Percentiles rank a stretch among this genome's conserved stretches.
phyloP scores from a whole-genome alignment of 2,329 filamentous ascomycete species.

The Hymenoscyphus fraxineus region DNA sequence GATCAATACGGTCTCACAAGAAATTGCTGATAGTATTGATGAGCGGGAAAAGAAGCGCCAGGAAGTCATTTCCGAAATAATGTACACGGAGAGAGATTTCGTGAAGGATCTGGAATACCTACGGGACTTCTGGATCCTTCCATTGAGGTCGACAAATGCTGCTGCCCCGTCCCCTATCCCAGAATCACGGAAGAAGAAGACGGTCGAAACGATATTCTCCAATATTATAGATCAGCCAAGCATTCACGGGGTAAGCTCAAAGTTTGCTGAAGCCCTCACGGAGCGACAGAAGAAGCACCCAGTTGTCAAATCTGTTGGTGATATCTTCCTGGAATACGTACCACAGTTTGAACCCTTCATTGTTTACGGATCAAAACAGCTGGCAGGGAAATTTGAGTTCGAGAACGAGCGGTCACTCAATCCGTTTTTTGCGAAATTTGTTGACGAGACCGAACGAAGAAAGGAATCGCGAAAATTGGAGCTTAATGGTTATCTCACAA shows the following conservation, averaged over 20 bases:
- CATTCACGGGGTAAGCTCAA: conserved; percentile 86
- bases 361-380: conserved; percentile 88
- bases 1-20: conserved; percentile 98
- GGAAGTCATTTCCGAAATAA: conserved; percentile 95
- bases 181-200: conserved; percentile 78
- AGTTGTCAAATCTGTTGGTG: conserved; percentile 84
- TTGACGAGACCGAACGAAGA: conserved; percentile 91
- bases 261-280: conserved; percentile 83
- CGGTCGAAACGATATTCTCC: conserved; percentile 90
- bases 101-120: conserved; percentile 98
- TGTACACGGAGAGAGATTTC: conserved; percentile 98
- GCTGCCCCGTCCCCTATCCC: conserved; percentile 75
- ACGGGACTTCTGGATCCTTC: conserved; percentile 97
- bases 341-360: conserved; percentile 96
- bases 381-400: conserved; percentile 97
- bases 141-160: conserved; percentile 69
- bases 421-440: conserved; percentile 79
- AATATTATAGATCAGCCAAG: conserved; percentile 82
- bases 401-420: conserved; percentile 92
- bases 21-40: conserved; percentile 82
- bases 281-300: conserved; percentile 85
- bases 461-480: conserved; percentile 97
- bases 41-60: conserved; percentile 96
- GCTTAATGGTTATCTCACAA: conserved; percentile 94
- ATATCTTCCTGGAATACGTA: conserved; percentile 90